These are phyloP conservation scores for Naganishia randhawae DNA, from an alignment of 768 basidiomycete genomes.

Conservation along the genomic window DNA sequence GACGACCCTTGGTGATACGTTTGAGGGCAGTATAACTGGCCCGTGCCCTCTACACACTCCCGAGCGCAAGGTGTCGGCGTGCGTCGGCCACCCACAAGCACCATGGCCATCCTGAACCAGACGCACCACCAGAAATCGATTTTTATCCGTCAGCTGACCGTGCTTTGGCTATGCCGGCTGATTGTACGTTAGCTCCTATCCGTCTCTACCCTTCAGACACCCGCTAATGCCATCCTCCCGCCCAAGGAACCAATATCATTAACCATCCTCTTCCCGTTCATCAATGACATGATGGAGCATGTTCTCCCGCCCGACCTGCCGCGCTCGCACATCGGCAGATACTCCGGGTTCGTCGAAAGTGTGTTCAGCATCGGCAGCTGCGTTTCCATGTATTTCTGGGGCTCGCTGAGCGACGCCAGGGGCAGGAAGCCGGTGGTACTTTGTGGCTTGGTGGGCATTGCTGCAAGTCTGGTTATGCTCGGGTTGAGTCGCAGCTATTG, in stretches of 20 bases:
- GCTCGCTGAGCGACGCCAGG: constrained; percentile 32
- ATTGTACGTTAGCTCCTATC: background rate
- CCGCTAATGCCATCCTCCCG: background rate
- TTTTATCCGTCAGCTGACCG: constrained; percentile 1
- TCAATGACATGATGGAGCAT: constrained; percentile 35
- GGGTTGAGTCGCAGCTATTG: constrained; percentile 33
- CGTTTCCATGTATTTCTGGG: constrained; percentile 35
- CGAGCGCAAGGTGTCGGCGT: no score
- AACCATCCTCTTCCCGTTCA: constrained; percentile 32
- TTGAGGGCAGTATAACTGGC: no score
- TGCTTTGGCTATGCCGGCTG: constrained; percentile 6
- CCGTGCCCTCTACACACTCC: no score
- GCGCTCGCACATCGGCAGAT: constrained; percentile 30
- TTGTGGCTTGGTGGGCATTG: constrained; percentile 29
- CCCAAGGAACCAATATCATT: constrained; percentile 18
- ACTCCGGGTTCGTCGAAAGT: constrained; percentile 34
- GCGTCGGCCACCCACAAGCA: background rate
- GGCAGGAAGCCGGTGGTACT: constrained; percentile 35
- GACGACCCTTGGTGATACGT: no score
- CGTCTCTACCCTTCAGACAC: background rate
- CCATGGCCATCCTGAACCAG: constrained; percentile 12
- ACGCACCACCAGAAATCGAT: constrained; percentile 3
- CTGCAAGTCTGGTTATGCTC: constrained; percentile 26
- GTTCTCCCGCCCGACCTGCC: constrained; percentile 29
- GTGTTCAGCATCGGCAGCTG: constrained; percentile 27